Conservation (phyloP, 345 rosid genomes). For the Eucalyptus curtisii region DNA sequence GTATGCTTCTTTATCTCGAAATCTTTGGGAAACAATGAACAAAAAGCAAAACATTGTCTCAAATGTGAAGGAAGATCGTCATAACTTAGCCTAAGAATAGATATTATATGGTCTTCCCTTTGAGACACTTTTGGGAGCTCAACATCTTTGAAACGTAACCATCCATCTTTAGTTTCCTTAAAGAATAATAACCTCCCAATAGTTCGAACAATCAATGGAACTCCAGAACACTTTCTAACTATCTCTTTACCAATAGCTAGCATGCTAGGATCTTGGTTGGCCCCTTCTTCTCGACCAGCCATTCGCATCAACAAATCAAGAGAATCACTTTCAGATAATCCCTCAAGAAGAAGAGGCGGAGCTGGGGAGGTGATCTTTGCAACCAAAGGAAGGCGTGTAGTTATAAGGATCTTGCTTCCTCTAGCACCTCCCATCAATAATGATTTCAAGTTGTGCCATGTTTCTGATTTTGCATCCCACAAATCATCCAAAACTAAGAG, state of each 20-base stretch:
- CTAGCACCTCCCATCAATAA: not conserved
- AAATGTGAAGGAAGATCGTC: not conserved
- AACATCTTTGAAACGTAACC: not conserved
- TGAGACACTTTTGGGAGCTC: too few relatives aligned
- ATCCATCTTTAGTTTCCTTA: not conserved
- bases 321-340: not conserved
- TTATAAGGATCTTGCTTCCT: not conserved
- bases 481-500: not conserved
- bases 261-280: rapidly evolving
- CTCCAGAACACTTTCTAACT: not conserved
- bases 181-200: not conserved
- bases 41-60: not conserved
- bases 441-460: not conserved
- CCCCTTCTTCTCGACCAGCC: not conserved
- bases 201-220: not conserved
- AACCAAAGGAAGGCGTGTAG: not conserved
- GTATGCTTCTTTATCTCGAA: too few relatives aligned
- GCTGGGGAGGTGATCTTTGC: not conserved
- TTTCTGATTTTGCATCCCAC: not conserved
- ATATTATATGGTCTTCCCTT: not conserved
- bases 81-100: not conserved
- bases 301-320: not conserved
- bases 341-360: not conserved
- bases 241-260: not conserved
- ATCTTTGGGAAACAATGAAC: not conserved